Evolutionary conservation across 768 basidiomycete genomes (phyloP), one percentile per base, ranked within the genome.

Genomic region (Pholiota conissans): DNA sequence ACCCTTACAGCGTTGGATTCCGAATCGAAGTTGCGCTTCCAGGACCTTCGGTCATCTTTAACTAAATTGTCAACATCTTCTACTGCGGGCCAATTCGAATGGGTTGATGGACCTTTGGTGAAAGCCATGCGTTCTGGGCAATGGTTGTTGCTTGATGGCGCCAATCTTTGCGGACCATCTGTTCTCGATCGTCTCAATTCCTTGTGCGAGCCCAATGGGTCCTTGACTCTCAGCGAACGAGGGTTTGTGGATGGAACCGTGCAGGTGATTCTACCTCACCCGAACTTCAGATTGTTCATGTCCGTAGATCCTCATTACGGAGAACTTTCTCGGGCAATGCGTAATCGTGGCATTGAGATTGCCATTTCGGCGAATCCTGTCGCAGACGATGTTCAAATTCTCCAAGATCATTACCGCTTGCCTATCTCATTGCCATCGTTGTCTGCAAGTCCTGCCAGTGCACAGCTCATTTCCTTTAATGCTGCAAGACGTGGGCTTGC

Each of bases 131-230:
- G 88, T 68, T 73, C 78, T 9, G 97, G 97, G 3, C 80, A 89
- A 64, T 98, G 97, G 95, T 74, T 96, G 45, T 75, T 97, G 42
- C 81, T 99, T 54, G 93, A 97, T 61, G 89, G 87, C 55, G 95
- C 97, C 42, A 99, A 99, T 66, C 79, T 95, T 16, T 99, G 97
- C 75, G 95, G 85, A 60, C 87, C 96, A 1, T 96, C 97, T 11
- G 94, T 99, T 14, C 84, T 99, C 20, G 97, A 99, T 74, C 84
- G 97, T 32, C 84, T 99, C 37, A 99, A 99, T 71, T 95, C 95
- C 28, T 84, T 99, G 9, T 98, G 96, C 69, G 97, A 99, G 73
- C 80, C 81, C 11, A 80, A 89, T 53, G 97, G 97, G 3, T 78
- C 76, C 2, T 74, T 99, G 30, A 85, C 85, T n/a, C 79, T 99